Evolutionary conservation across 495 filamentous ascomycete species (phyloP).

Genomic region (Podospora australis): DNA sequence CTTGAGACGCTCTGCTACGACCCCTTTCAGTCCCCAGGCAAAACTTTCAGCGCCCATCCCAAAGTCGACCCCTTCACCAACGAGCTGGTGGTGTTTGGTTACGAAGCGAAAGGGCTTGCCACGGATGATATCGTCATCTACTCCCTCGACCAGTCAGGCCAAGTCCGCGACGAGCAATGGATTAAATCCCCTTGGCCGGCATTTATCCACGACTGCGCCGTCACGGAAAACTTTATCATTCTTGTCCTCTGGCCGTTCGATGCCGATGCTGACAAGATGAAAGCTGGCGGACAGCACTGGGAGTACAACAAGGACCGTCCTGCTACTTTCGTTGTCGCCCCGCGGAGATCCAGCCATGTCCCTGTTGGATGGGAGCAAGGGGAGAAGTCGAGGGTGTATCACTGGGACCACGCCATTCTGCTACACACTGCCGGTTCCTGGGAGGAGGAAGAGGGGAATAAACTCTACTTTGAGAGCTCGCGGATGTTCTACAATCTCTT

Average conservation of each 20-base stretch:
- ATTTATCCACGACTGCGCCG: constrained; percentile 9
- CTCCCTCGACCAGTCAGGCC: neutral
- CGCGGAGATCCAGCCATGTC: neutral
- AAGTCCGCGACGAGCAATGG: neutral
- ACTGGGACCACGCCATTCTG: constrained; percentile 1
- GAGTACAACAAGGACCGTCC: neutral
- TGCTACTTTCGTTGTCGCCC: constrained; percentile 5
- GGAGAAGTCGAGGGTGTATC: constrained; percentile 3
- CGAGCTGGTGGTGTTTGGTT: neutral
- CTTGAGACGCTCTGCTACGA: neutral
- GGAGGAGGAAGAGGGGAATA: neutral
- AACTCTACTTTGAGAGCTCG: neutral
- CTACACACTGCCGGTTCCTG: constrained; percentile 5
- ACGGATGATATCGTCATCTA: neutral
- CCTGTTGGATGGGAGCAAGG: neutral
- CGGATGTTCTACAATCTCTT: neutral
- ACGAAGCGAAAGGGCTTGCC: neutral
- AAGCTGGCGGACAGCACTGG: constrained; percentile 6
- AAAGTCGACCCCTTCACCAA: neutral
- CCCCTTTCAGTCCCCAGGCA: neutral
- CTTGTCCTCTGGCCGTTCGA: constrained; percentile 5
- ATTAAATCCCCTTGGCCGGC: constrained; percentile 1
- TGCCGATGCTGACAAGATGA: neutral
- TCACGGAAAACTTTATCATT: constrained; percentile 4
- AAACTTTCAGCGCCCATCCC: neutral